Conservation (phyloP, 768 basidiomycete genomes). For the Calocera viscosa region DNA sequence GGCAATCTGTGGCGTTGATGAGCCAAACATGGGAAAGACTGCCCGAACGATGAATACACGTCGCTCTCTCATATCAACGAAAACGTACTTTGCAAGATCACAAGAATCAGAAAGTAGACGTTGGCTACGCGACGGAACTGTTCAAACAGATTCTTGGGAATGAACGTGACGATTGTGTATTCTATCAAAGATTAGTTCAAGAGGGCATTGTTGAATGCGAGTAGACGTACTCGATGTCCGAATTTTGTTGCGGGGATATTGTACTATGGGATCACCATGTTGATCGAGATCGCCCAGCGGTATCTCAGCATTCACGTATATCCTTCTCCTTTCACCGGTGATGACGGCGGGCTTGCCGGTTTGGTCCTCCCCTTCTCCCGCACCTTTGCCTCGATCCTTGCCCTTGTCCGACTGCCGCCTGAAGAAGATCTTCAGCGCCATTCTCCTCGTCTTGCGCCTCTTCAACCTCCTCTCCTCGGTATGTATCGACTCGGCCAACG, state of each 20-base stretch:
- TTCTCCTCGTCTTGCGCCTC: slow-evolving; percentile 14
- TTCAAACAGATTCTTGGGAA: slow-evolving; percentile 89
- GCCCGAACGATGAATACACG: not conserved
- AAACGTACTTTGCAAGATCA: slow-evolving; percentile 59
- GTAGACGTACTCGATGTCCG: slow-evolving; percentile 69
- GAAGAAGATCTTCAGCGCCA: slow-evolving; percentile 14
- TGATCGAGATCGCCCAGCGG: slow-evolving; percentile 51
- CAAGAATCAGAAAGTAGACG: slow-evolving; percentile 77
- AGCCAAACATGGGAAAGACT: slow-evolving; percentile 89
- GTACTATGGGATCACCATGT: slow-evolving; percentile 60
- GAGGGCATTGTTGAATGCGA: not conserved
- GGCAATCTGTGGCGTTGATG: slow-evolving; percentile 65
- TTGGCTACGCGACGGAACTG: slow-evolving; percentile 92
- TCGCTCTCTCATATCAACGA: not conserved
- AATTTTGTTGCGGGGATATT: slow-evolving; percentile 89
- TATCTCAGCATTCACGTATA: slow-evolving; percentile 69
- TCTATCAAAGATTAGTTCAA: slow-evolving; percentile 35
- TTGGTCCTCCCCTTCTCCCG: slow-evolving; percentile 32
- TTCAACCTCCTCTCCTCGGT: slow-evolving; percentile 37
- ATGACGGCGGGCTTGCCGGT: slow-evolving; percentile 24
- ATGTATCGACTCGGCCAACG: slow-evolving; percentile 73
- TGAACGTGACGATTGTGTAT: slow-evolving; percentile 79
- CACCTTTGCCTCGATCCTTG: slow-evolving; percentile 33
- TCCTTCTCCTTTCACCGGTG: slow-evolving; percentile 48
- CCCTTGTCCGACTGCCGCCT: slow-evolving; percentile 11